Evolutionary conservation across 163 green algal genomes (phyloP), one percentile per base, ranked within the genome.

Genomic region (Scenedesmus sp.): DNA sequence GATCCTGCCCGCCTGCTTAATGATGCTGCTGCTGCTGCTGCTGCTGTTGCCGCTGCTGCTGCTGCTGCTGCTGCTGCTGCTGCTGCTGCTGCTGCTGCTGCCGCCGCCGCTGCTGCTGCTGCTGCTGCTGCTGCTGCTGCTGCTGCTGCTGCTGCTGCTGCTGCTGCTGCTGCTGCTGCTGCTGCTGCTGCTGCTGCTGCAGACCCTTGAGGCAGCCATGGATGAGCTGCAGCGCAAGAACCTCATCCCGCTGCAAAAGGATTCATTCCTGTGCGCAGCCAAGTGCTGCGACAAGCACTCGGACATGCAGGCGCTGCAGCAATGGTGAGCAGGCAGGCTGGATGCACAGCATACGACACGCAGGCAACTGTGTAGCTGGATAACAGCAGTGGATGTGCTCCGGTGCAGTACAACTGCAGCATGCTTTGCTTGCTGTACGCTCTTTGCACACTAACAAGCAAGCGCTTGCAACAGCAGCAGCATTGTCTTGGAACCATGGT

Each of bases 211-310:
- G 89, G 70, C 5, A 4, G 77, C 92, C 46, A 93, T 96, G 86
- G 92, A 95, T 23, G 91, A 95, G 79, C 5, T 96, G 5, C 92
- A 95, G 81, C 77, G 84, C 13, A 92, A 67, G 3, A 79, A 93
- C 82, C 81, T 96, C 4, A 92, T 95, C 16, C 92, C 94, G 1
- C 87, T 91, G 56, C 94, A 95, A n/a, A 95, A 95, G 73, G 92
- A 95, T 76, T 89, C 94, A 1, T 96, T 96, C 84, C 87, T 95
- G 1, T 96, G 94, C 84, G 93, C 90, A 59, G 94, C 94, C 3
- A 90, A 91, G 20, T 96, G 94, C 76, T 96, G 94, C 59, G 94
- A 96, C 84, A 88, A 62, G 52, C 12, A 34, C 56, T n/a, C 56
- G 0, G 66, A 82, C 79, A 89, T 92, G 55, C 88, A 88, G 57